Base-by-base conservation (phyloP, 352 stramenopile species). In the Thalassiosira livingstoniorum region DNA sequence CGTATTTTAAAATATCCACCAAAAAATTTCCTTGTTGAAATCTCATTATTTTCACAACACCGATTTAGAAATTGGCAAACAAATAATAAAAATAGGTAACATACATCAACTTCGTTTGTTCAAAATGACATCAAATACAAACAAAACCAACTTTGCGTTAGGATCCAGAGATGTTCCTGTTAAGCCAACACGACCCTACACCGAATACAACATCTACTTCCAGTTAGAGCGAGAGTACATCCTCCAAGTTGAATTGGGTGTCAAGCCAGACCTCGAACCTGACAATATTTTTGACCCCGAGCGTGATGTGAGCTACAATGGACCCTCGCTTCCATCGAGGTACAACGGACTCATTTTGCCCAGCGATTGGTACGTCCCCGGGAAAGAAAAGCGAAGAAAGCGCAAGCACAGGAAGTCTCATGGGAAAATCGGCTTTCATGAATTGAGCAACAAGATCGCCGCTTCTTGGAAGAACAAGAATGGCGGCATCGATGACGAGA, bases 371-470 rank as follows among this genome's bases (percentile, higher is more conserved):
- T 58, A 68, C 51, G 1, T 80, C 18, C 43, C 62, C 0, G 62
- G 73, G 1, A 80, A 80, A 34, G 62, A 54, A 57, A 51, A 67
- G 25, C 35, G 65, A 45, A 25, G 43, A 23, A 82, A 78, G 39
- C 54, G 75, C 7, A 53, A 37, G 18, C 65, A 83, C 65, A 57
- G 66, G 34, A 75, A 75, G 55, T 77, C 65, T 45, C 75, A 82
- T 57, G 65, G 65, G 1, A 27, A 25, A 25, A 82, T 82, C 47
- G 68, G 75, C 21, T 78, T 82, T 60, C 53, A 78, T 29, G 42
- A 81, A 34, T 37, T 81, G 15, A 53, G 25, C 23, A 18, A 47
- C 0, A 34, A 53, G 51, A 68, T 81, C 21, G 51, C 63, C 27
- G 35, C 31, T 13, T 31, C 63, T 3, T 81, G 63, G 63, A 61